Percentiles rank a stretch among this genome's conserved stretches.
Conservation (phyloP, 2,329 filamentous ascomycete species). For the Aphanoascus verrucosus region DNA sequence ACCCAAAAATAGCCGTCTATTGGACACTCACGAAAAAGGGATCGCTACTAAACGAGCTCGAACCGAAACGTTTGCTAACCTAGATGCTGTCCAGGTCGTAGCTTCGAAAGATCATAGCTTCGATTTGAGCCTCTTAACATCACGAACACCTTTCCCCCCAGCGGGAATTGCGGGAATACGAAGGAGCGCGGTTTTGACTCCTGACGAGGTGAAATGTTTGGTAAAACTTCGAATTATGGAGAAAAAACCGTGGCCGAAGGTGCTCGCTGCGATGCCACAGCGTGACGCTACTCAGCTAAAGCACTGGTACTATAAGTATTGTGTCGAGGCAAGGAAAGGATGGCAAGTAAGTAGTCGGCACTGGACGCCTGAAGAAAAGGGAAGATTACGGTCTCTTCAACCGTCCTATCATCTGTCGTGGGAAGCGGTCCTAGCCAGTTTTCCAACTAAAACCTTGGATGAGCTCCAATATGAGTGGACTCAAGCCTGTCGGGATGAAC, state of each 20-base stretch:
- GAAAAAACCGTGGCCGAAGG: constrained; percentile 13
- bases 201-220: constrained; percentile 12
- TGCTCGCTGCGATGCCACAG: constrained; percentile 10
- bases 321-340: background rate
- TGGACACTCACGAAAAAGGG: background rate
- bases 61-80: background rate
- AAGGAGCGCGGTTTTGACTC: background rate
- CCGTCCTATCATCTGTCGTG: constrained; percentile 7
- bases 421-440: constrained; percentile 12
- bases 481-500: constrained; percentile 5
- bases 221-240: constrained; percentile 11
- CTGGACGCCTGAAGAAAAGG: constrained; percentile 4
- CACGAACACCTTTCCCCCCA: background rate
- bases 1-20: background rate
- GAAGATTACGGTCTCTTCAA: constrained; percentile 3
- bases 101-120: background rate
- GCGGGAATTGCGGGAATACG: background rate
- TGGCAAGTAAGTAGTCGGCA: background rate
- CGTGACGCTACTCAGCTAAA: constrained; percentile 9
- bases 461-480: constrained; percentile 15
- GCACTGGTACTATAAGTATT: constrained; percentile 15
- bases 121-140: background rate
- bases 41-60: background rate
- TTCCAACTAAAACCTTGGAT: constrained; percentile 8
- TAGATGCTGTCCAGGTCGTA: background rate